phyloP scores from a whole-genome alignment of 2,329 filamentous ascomycete species.

The Botrytis tulipae region DNA sequence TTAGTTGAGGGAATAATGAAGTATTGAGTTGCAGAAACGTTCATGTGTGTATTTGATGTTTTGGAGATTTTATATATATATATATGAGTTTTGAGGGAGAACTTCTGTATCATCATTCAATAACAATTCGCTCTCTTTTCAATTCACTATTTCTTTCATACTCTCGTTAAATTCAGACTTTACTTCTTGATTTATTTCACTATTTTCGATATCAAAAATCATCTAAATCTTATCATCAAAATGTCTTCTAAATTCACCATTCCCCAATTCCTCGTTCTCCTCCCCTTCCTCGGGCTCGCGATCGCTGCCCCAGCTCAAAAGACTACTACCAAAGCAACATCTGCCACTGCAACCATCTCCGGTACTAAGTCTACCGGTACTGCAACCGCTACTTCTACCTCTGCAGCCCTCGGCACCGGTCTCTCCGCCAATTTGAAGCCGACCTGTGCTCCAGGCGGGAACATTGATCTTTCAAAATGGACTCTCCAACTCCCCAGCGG shows the following conservation, averaged over 20 bases:
- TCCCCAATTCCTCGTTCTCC: conserved; percentile 12
- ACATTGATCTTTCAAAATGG: conserved; percentile 40
- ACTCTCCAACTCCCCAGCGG: conserved; percentile 44
- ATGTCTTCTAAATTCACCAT: conserved; percentile 16
- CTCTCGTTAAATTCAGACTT: neutral
- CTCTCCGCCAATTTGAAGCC: conserved; percentile 19
- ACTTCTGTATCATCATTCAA: neutral
- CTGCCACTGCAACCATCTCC: neutral
- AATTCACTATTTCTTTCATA: neutral
- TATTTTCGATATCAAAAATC: neutral
- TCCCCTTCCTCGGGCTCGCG: conserved; percentile 12
- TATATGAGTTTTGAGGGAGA: neutral
- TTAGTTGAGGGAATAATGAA: neutral
- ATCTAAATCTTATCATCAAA: neutral
- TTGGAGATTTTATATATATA: neutral
- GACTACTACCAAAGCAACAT: neutral
- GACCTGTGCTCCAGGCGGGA: conserved; percentile 35
- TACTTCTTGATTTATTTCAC: neutral
- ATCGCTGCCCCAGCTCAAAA: conserved; percentile 9
- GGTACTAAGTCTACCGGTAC: neutral
- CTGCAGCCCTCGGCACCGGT: neutral
- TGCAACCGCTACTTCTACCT: neutral
- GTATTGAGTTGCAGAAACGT: neutral
- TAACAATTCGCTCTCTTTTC: neutral
- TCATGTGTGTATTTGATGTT: neutral